phyloP scores from a whole-genome alignment of 176 grass and related monocot species.

The Oryza punctata region DNA sequence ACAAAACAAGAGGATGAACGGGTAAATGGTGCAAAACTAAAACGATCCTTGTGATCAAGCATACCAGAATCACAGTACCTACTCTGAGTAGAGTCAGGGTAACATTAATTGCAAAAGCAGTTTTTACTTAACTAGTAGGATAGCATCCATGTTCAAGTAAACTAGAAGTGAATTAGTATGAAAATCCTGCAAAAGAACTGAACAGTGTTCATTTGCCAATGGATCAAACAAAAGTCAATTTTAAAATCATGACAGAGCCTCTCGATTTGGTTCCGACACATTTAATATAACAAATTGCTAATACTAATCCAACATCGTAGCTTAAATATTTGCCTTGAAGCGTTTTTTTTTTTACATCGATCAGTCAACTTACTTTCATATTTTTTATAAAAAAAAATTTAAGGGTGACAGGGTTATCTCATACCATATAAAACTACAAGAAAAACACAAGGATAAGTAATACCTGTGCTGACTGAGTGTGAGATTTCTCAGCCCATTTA shows the following conservation, averaged over 20 bases:
- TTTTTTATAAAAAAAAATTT: not conserved
- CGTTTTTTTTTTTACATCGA: not conserved
- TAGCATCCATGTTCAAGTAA: conserved; percentile 19
- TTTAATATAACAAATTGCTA: not conserved
- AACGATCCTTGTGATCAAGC: not conserved
- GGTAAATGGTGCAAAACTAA: conserved; percentile 8
- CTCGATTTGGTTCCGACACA: not conserved
- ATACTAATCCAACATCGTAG: conserved; percentile 10
- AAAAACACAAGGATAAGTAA: conserved; percentile 17
- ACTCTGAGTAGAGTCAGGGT: not conserved
- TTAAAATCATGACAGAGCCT: not conserved
- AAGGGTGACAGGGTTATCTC: not conserved
- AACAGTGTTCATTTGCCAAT: not conserved
- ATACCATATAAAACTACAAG: not conserved
- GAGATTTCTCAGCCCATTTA: conserved; percentile 13
- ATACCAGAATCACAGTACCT: not conserved
- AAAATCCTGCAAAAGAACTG: conserved; percentile 1
- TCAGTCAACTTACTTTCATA: not conserved
- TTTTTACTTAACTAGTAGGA: not conserved
- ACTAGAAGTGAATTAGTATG: conserved; percentile 2
- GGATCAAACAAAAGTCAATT: not conserved
- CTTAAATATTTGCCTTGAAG: conserved; percentile 6
- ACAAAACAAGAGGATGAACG: not conserved
- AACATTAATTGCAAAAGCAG: not conserved
- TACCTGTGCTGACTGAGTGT: conserved; percentile 11